Evolutionary conservation across 305 asterid species (phyloP), one percentile per base, ranked within the genome.

Genomic region (Fraxinus angustifolia): DNA sequence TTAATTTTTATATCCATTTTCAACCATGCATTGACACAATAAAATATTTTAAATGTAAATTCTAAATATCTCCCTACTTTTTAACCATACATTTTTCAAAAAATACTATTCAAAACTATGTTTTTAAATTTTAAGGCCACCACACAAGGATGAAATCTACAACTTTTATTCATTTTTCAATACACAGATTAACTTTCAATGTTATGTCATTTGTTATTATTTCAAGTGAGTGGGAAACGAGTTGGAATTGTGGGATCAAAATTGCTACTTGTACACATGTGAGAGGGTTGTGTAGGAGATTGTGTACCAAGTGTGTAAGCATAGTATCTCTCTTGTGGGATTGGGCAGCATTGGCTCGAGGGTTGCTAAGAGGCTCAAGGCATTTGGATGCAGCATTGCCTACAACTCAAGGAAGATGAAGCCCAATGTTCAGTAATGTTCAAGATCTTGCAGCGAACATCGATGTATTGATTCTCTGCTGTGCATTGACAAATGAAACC

Each of bases 341-440:
- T 82, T 91, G 12, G 97, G 95, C 45, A 88, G 89, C 89, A 93
- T 91, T 28, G 93, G 94, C 1, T 81, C 77, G n/a, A 88, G 91
- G 84, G 79, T 90, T 0, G 87, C 90, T 30, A 90, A 81, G 80
- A 88, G 96, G 80, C 86, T 93, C 5, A 88, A 88, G 81, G 92
- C 86, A 48, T 90, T 91, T 8, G 87, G 87, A 8, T 93, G 97
- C 88, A 80, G 70, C 83, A 86, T 92, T 38, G 83, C 93, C n/a
- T 92, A 90, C 86, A 89, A 42, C 83, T 90, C 96, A 6, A 90
- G 89, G 78, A 90, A 78, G 53, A 58, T 12, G 48, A 88, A 91
- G 31, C 80, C 89, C 5, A n/a, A 84, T 3, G 76, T 88, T 16
- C 21, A 89, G 1, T 90, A 84, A 67, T 19, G 81, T 90, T 26